Evolutionary conservation across 2,329 filamentous ascomycete species (phyloP).

Genomic region (Botrytis galanthina): DNA sequence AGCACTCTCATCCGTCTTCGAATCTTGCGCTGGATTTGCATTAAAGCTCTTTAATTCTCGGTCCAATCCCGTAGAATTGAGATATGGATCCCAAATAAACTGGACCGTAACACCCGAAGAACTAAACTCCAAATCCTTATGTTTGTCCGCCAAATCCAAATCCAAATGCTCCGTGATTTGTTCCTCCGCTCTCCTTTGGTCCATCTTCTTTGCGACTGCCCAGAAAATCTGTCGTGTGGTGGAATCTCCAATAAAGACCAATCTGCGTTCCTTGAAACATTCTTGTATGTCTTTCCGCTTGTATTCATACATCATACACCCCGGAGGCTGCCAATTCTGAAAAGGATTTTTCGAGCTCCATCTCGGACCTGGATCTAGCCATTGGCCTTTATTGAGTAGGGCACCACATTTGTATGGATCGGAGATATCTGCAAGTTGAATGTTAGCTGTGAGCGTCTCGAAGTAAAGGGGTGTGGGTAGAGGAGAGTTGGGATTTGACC

Average conservation of each 20-base stretch:
- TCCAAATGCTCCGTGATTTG: constrained; percentile 40
- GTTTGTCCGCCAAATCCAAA: constrained; percentile 42
- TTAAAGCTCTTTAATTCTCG: constrained; percentile 44
- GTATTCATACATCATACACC: constrained; percentile 59
- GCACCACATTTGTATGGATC: constrained; percentile 56
- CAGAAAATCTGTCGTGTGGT: constrained; percentile 60
- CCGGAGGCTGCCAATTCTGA: constrained; percentile 57
- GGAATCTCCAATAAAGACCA: constrained; percentile 62
- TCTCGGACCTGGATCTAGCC: constrained; percentile 42
- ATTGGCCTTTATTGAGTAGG: constrained; percentile 51
- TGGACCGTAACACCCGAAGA: constrained; percentile 48
- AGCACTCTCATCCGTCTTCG: constrained; percentile 37
- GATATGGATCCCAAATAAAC: constrained; percentile 63
- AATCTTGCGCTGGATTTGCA: constrained; percentile 26
- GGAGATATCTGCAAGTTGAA: constrained; percentile 27
- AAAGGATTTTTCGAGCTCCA: constrained; percentile 37
- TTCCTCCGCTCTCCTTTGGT: constrained; percentile 41
- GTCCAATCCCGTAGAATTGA: constrained; percentile 50
- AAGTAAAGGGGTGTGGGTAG: neutral
- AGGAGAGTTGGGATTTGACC: neutral
- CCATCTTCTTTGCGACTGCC: constrained; percentile 51
- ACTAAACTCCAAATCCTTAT: constrained; percentile 46
- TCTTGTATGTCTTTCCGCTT: constrained; percentile 48
- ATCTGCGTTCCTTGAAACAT: constrained; percentile 51
- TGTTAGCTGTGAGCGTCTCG: neutral